These are phyloP conservation scores for Volvox carteri DNA, from an alignment of 163 green algal genomes.

Conservation along the genomic window DNA sequence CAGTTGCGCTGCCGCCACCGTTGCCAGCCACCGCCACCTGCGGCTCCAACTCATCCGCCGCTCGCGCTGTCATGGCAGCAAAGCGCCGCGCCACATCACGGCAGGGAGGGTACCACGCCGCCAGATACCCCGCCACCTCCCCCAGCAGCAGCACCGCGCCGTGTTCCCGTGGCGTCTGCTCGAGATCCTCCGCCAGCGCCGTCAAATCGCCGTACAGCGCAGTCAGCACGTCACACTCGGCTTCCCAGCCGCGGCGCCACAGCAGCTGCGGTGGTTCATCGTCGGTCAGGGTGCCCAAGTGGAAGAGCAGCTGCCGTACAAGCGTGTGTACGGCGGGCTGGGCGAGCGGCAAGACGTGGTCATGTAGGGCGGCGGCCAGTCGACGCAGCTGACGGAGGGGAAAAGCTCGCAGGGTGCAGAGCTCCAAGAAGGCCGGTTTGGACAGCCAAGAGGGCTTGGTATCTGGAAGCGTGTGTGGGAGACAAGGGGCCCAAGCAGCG, in stretches of 20 bases:
- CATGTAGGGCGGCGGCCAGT: constrained; percentile 62
- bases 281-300: constrained; percentile 60
- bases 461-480: too few species aligned
- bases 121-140: constrained; percentile 68
- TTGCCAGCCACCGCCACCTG: constrained; percentile 1
- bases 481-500: too few species aligned
- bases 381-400: constrained; percentile 62
- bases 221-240: constrained; percentile 50
- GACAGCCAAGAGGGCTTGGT: constrained; percentile 45
- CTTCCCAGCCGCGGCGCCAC: constrained; percentile 64
- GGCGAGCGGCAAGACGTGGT: constrained; percentile 58
- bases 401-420: constrained; percentile 66
- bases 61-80: constrained; percentile 59
- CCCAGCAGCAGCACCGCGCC: constrained; percentile 67
- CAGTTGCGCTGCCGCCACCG: constrained; percentile 64
- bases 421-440: constrained; percentile 66
- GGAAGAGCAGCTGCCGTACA: constrained; percentile 68
- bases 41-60: constrained; percentile 61
- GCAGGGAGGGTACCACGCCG: constrained; percentile 59
- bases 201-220: constrained; percentile 65
- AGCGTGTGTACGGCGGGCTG: constrained; percentile 61
- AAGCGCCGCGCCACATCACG: constrained; percentile 57
- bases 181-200: constrained; percentile 62
- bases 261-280: neutral
- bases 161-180: constrained; percentile 57